phyloP scores from a whole-genome alignment of 75 land plant species.

The Adiantum capillusveneris region DNA sequence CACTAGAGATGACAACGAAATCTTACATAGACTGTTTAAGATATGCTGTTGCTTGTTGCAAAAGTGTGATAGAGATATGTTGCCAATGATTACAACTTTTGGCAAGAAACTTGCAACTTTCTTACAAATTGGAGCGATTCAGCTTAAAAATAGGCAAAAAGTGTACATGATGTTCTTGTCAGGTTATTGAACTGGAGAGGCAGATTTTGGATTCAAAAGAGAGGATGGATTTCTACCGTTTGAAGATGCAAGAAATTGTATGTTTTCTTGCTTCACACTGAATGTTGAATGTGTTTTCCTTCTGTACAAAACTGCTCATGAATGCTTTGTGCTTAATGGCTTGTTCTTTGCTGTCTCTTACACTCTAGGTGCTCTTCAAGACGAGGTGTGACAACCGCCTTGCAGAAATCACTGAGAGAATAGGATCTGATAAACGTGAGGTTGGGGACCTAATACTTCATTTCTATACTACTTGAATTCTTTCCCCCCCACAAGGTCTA shows the following conservation, averaged over 20 bases:
- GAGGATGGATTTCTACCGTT: conserved; percentile 77
- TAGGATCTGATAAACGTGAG: conserved; percentile 84
- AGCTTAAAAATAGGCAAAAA: no score
- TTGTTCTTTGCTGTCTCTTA: no score
- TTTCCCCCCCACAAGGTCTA: background rate
- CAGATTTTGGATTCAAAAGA: conserved; percentile 78
- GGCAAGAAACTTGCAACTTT: no score
- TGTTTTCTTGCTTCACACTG: conserved; percentile 16
- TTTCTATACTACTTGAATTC: background rate
- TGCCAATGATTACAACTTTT: no score
- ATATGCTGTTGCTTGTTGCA: no score
- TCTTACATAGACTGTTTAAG: no score
- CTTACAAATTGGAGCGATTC: no score
- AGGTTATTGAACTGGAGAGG: conserved; percentile 52
- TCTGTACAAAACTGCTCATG: no score
- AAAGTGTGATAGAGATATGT: no score
- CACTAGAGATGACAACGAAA: no score
- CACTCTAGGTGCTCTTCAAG: conserved; percentile 78
- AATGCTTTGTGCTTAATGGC: no score
- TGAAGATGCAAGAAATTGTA: conserved; percentile 93
- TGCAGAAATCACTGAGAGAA: conserved; percentile 85
- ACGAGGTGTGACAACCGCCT: conserved; percentile 92
- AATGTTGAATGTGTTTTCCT: background rate
- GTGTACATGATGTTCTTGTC: background rate
- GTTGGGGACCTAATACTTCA: conserved; percentile 16